These are phyloP conservation scores for Nemania bipapillata DNA, from an alignment of 2,329 filamentous ascomycete genomes.

Conservation along the genomic window DNA sequence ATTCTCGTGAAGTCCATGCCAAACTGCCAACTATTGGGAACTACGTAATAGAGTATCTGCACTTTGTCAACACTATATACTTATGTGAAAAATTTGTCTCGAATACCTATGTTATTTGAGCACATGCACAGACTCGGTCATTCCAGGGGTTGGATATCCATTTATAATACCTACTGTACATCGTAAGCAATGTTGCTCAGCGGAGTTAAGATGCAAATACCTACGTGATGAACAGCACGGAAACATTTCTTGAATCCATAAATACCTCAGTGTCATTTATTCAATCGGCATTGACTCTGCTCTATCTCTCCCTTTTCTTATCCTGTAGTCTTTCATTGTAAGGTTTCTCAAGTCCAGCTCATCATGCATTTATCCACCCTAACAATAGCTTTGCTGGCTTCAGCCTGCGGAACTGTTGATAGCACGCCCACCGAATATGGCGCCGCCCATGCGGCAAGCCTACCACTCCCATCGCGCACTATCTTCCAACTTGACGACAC, in stretches of 20 bases:
- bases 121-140: background rate
- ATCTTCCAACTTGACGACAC: slow-evolving; percentile 29
- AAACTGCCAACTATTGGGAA: background rate
- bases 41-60: background rate
- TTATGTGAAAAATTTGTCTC: background rate
- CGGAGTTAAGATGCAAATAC: background rate
- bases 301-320: background rate
- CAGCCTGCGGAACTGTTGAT: slow-evolving; percentile 10
- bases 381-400: slow-evolving; percentile 9
- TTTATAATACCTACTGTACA: background rate
- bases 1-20: too few relatives aligned
- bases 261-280: background rate
- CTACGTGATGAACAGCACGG: background rate
- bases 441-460: slow-evolving; percentile 8
- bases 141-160: background rate
- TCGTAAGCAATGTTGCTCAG: background rate
- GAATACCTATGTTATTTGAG: background rate
- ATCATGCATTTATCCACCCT: slow-evolving; percentile 21
- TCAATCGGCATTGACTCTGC: background rate
- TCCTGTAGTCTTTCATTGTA: background rate
- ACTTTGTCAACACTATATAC: background rate
- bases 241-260: background rate
- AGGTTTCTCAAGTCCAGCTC: background rate
- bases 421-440: background rate
- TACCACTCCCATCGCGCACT: slow-evolving; percentile 27